Evolutionary conservation across 2,329 filamentous ascomycete genomes (phyloP).

Genomic region (Lasiodiplodia gonubiensis): DNA sequence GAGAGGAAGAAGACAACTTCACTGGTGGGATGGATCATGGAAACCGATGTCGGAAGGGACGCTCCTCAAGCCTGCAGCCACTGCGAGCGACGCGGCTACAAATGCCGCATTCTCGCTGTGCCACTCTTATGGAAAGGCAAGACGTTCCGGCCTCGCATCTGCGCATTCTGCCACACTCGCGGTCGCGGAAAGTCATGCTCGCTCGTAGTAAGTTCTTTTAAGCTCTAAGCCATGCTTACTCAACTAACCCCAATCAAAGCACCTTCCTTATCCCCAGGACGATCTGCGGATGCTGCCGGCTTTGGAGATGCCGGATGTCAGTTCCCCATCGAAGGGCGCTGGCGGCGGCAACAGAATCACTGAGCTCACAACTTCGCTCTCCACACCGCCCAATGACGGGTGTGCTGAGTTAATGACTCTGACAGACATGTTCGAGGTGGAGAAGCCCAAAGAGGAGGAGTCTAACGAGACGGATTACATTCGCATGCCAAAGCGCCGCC

Average conservation of each 20-base stretch:
- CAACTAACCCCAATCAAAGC: not conserved
- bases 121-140: not conserved
- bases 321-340: not conserved
- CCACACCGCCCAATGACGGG: no score
- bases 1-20: not conserved
- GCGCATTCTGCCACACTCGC: not conserved
- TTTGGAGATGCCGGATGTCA: not conserved
- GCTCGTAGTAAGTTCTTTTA: not conserved
- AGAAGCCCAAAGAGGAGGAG: not conserved
- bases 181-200: no score
- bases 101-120: not conserved
- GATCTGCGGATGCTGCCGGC: no score
- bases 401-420: no score
- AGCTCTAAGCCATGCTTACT: fast-evolving
- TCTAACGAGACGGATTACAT: not conserved
- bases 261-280: not conserved
- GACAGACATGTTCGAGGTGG: not conserved
- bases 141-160: no score
- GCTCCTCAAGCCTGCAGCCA: not conserved
- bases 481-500: not conserved
- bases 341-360: not conserved
- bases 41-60: not conserved
- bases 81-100: not conserved
- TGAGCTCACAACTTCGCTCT: no score
- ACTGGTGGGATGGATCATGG: not conserved